Conservation (phyloP, 345 rosid species). For the Linum lewisii region DNA sequence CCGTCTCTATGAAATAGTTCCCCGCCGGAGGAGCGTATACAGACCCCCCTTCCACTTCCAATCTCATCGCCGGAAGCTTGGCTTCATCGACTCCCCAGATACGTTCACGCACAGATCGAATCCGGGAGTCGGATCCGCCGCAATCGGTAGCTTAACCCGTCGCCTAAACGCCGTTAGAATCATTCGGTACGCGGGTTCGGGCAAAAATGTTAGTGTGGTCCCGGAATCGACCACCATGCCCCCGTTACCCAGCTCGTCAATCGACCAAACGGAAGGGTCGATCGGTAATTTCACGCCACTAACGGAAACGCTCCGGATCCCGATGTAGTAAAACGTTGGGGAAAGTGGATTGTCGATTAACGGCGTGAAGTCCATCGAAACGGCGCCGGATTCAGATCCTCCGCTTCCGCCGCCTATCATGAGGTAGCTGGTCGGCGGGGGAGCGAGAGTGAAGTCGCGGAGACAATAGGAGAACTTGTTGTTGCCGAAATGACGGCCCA, state of each 20-base stretch:
- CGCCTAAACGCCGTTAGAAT: conserved; percentile 36
- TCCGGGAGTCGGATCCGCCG: conserved; percentile 35
- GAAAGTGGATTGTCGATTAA: conserved; percentile 43
- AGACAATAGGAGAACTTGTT: conserved; percentile 76
- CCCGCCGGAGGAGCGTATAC: conserved; percentile 58
- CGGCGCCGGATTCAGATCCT: conserved; percentile 4
- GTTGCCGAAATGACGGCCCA: conserved; percentile 66
- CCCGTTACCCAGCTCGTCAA: conserved; percentile 63
- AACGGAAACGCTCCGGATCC: conserved; percentile 35
- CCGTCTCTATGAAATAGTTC: conserved; percentile 66
- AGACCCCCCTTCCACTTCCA: conserved; percentile 39
- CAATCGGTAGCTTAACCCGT: conserved; percentile 36
- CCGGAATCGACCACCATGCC: conserved; percentile 86
- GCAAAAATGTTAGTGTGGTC: conserved; percentile 52
- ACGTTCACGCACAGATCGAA: conserved; percentile 72
- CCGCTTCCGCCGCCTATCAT: conserved; percentile 34
- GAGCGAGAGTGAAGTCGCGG: conserved; percentile 71
- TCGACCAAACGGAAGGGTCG: conserved; percentile 61
- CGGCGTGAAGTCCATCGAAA: conserved; percentile 44
- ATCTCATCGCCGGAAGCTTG: conserved; percentile 41
- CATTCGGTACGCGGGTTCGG: conserved; percentile 41
- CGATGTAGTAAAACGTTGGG: conserved; percentile 71
- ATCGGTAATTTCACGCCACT: conserved; percentile 39
- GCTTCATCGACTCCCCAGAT: conserved; percentile 27
- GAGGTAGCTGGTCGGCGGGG: conserved; percentile 73